phyloP scores from a whole-genome alignment of 23 red algal species.

The Gracilaria caudata region DNA sequence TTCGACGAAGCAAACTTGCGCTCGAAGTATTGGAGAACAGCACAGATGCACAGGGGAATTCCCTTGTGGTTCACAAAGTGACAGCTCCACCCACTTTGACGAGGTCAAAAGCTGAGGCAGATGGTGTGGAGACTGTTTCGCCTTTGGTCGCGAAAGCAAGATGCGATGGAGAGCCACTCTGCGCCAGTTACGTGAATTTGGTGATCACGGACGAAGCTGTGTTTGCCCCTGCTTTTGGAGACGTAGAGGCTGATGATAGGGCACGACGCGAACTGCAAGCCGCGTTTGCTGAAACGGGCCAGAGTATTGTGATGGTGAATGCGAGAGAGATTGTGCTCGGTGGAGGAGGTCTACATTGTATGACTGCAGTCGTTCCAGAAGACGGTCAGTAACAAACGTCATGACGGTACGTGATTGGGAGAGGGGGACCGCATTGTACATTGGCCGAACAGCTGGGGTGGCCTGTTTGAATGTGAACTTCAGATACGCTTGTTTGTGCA shows the following conservation, averaged over 20 bases:
- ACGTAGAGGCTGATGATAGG: constrained; percentile 5
- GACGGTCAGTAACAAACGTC: background rate
- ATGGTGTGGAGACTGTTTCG: constrained; percentile 11
- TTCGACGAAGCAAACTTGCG: constrained; percentile 40
- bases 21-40: constrained; percentile 27
- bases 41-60: constrained; percentile 35
- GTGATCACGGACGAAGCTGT: constrained; percentile 63
- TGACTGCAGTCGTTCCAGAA: constrained; percentile 35
- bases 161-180: constrained; percentile 57
- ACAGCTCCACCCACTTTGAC: background rate
- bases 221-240: constrained; percentile 70
- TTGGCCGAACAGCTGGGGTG: background rate
- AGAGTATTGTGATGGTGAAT: constrained; percentile 47
- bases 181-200: constrained; percentile 79
- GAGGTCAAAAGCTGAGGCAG: background rate
- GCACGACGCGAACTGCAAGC: constrained; percentile 41
- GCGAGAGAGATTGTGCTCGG: constrained; percentile 86
- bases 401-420: background rate
- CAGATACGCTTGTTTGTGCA: no score
- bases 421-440: background rate
- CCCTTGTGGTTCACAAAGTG: constrained; percentile 53
- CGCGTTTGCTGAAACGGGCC: constrained; percentile 26
- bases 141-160: constrained; percentile 22
- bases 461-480: no score
- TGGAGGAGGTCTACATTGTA: constrained; percentile 81